Conservation (phyloP, 2,329 filamentous ascomycete species). For the Fusarium gaditjirri region DNA sequence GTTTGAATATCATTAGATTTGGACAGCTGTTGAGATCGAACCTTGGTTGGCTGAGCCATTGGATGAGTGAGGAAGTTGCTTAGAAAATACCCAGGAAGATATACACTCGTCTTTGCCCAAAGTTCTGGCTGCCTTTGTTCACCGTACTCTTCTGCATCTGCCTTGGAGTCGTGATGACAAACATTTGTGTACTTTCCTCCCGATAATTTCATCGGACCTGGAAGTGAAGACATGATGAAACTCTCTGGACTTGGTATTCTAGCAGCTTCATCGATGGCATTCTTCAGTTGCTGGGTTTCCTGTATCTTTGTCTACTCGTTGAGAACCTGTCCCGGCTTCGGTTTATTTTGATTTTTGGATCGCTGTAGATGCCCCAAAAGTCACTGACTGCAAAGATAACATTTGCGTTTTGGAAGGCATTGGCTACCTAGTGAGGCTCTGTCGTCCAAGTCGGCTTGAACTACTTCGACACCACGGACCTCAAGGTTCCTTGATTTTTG, state of each 20-base stretch:
- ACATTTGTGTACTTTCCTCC: slow-evolving; percentile 1
- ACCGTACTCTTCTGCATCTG: not conserved
- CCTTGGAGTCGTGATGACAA: slow-evolving; percentile 5
- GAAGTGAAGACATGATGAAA: slow-evolving; percentile 8
- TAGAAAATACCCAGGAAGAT: not conserved
- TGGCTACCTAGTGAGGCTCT: not conserved
- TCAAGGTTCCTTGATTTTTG: not conserved
- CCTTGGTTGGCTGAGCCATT: slow-evolving; percentile 7
- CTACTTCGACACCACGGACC: slow-evolving; percentile 1
- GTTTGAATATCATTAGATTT: not conserved
- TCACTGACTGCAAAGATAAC: slow-evolving; percentile 2
- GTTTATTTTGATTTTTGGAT: not conserved
- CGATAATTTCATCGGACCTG: not conserved
- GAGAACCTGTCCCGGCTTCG: not conserved
- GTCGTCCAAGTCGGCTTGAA: slow-evolving; percentile 9
- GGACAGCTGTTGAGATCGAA: not conserved
- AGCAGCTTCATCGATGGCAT: slow-evolving; percentile 2
- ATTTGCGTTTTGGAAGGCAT: not conserved
- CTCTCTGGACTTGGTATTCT: not conserved
- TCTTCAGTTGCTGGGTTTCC: slow-evolving; percentile 8
- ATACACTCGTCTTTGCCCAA: slow-evolving; percentile 10
- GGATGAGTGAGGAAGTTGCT: slow-evolving; percentile 1
- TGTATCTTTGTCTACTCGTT: slow-evolving; percentile 2
- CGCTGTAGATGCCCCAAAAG: slow-evolving; percentile 10
- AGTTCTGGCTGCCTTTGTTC: not conserved